Evolutionary conservation across 371 early-diverging fungal species (phyloP).

Genomic region (Batkoa obscura): DNA sequence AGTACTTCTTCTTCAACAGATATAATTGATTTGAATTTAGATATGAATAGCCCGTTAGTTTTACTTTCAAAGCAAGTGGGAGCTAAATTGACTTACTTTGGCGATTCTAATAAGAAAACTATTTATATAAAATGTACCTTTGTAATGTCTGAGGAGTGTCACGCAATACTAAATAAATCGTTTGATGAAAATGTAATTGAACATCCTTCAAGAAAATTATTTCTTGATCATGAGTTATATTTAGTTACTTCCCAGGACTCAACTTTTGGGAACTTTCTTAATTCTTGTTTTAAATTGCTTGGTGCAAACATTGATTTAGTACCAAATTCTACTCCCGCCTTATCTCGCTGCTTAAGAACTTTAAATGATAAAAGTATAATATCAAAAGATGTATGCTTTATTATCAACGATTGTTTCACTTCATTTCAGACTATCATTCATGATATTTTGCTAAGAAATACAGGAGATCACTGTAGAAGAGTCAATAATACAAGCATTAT

Average conservation of each 20-base stretch:
- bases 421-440: not conserved
- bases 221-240: not conserved
- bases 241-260: not conserved
- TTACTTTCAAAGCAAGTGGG: not conserved
- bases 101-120: not conserved
- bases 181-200: not conserved
- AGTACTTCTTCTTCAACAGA: not conserved
- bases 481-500: not conserved
- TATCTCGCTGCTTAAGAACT: not conserved
- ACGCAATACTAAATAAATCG: not conserved
- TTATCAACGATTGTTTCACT: not conserved
- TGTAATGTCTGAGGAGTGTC: not conserved
- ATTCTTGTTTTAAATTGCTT: not conserved
- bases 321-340: not conserved
- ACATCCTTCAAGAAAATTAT: not conserved
- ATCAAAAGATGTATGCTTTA: not conserved
- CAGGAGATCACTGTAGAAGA: not conserved
- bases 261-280: not conserved
- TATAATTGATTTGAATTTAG: not conserved
- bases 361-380: not conserved
- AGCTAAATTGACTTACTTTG: not conserved
- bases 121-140: constrained; percentile 1
- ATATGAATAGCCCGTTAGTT: not conserved
- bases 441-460: not conserved
- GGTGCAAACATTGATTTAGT: not conserved